Conservation (phyloP, 805 yeast genomes). For the Candida succiphila region DNA sequence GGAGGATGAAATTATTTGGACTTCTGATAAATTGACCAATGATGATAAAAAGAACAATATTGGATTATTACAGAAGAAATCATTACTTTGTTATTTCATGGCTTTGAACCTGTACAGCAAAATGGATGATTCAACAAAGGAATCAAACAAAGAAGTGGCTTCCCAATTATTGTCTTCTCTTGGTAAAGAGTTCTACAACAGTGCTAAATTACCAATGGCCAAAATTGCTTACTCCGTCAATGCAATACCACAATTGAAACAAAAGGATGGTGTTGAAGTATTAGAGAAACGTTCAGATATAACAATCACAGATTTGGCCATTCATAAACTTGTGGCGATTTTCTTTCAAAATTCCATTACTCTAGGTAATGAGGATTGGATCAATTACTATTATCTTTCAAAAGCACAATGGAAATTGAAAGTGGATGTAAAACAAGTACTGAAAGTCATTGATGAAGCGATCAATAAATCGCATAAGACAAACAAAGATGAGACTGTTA, state of each 20-base stretch:
- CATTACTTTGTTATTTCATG: conserved; percentile 67
- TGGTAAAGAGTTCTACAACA: conserved; percentile 50
- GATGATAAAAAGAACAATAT: conserved; percentile 50
- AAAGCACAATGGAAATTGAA: conserved; percentile 47
- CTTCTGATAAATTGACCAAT: conserved; percentile 68
- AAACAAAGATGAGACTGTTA: conserved; percentile 39
- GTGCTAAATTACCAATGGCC: conserved; percentile 53
- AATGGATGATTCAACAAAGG: conserved; percentile 9
- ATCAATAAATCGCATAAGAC: conserved; percentile 30
- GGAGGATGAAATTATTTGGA: conserved; percentile 90
- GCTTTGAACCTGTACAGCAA: conserved; percentile 40
- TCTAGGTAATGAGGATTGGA: conserved; percentile 47
- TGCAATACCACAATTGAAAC: conserved; percentile 25
- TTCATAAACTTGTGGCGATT: conserved; percentile 25
- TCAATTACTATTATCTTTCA: conserved; percentile 42
- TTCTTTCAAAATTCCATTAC: conserved; percentile 38
- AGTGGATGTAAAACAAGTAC: conserved; percentile 14
- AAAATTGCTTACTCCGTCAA: conserved; percentile 43
- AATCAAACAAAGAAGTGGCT: conserved; percentile 24
- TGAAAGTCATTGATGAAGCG: conserved; percentile 34
- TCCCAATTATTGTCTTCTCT: conserved; percentile 40
- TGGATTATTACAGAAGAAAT: conserved; percentile 55
- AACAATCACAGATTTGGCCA: conserved; percentile 20
- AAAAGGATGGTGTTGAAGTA: conserved; percentile 14
- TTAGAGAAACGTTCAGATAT: conserved; percentile 2